Percentiles rank a stretch among this genome's conserved stretches.
phyloP scores from a whole-genome alignment of 2,329 filamentous ascomycete species.

The Capronia coronata region DNA sequence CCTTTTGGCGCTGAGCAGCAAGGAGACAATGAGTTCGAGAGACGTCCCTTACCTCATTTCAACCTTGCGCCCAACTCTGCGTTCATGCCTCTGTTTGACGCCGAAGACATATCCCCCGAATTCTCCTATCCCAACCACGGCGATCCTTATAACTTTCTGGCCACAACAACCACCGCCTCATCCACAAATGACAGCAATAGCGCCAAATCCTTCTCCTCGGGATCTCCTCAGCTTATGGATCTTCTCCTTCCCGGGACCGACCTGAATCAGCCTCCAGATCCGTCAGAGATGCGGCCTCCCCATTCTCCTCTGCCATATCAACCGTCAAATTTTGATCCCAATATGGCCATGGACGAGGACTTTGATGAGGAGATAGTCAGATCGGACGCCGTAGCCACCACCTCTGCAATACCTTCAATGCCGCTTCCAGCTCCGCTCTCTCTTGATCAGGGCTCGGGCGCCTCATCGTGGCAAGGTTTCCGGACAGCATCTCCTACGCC shows the following conservation, averaged over 20 bases:
- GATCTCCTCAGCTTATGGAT: slow-evolving; percentile 45
- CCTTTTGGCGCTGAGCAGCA: slow-evolving; percentile 5
- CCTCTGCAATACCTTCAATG: slow-evolving; percentile 7
- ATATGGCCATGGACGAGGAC: slow-evolving; percentile 39
- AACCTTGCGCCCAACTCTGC: slow-evolving; percentile 11
- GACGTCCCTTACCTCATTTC: slow-evolving; percentile 1
- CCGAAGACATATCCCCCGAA: slow-evolving; percentile 13
- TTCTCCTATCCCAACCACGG: slow-evolving; percentile 11
- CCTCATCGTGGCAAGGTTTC: slow-evolving; percentile 13
- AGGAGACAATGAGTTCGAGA: not conserved
- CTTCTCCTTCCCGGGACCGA: slow-evolving; percentile 46
- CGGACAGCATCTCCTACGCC: slow-evolving; percentile 32
- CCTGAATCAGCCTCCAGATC: slow-evolving; percentile 37
- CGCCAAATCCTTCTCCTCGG: slow-evolving; percentile 36
- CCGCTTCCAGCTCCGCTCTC: slow-evolving; percentile 2
- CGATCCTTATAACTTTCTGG: slow-evolving; percentile 35
- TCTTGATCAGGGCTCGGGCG: not conserved
- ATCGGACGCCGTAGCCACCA: slow-evolving; percentile 13
- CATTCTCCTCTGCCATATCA: slow-evolving; percentile 30
- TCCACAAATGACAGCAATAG: slow-evolving; percentile 27
- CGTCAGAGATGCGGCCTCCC: slow-evolving; percentile 30
- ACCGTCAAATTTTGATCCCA: slow-evolving; percentile 25
- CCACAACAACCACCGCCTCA: slow-evolving; percentile 28
- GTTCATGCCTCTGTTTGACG: slow-evolving; percentile 17
- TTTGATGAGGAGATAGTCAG: slow-evolving; percentile 54